These are phyloP conservation scores for Globisporangium barbulae DNA, from an alignment of 352 stramenopile species.

Conservation along the genomic window DNA sequence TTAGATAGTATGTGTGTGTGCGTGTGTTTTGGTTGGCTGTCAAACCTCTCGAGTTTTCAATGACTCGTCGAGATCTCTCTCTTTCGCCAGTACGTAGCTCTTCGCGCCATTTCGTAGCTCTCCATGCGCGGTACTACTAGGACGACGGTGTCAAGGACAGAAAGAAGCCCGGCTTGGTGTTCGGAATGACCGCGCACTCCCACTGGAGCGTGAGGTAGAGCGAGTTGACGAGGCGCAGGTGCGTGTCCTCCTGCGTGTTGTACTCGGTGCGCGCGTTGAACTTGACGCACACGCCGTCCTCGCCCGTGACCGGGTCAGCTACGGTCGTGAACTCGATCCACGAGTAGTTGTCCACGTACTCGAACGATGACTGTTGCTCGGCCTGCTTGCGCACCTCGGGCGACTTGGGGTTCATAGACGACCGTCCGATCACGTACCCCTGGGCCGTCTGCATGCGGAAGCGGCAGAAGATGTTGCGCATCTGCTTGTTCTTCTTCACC, in stretches of 20 bases:
- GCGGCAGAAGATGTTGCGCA: slow-evolving; percentile 41
- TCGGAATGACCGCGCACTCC: slow-evolving; percentile 48
- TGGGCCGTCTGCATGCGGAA: slow-evolving; percentile 52
- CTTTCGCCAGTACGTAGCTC: background rate
- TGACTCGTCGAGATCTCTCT: background rate
- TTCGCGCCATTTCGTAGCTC: background rate
- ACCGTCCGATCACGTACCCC: slow-evolving; percentile 52
- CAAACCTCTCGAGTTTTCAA: no score
- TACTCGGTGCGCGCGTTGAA: slow-evolving; percentile 60
- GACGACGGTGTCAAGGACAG: slow-evolving; percentile 6
- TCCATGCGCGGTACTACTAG: background rate
- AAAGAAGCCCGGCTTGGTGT: slow-evolving; percentile 12
- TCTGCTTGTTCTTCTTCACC: slow-evolving; percentile 43
- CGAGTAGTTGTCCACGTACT: slow-evolving; percentile 53
- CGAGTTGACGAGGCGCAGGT: slow-evolving; percentile 46
- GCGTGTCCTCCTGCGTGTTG: slow-evolving; percentile 55
- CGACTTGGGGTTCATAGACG: slow-evolving; percentile 51
- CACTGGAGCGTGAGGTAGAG: slow-evolving; percentile 52
- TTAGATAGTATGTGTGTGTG: no score
- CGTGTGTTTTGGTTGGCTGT: no score
- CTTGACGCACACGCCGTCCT: slow-evolving; percentile 50
- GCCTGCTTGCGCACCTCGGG: slow-evolving; percentile 31
- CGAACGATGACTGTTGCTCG: slow-evolving; percentile 35
- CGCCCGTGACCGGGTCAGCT: slow-evolving; percentile 25
- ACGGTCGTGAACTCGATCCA: slow-evolving; percentile 49